A percentile compares a stretch with the other conserved stretches of the same genome.
phyloP scores from a whole-genome alignment of 1,284 basidiomycete genomes.

The Pascua guehoae region DNA sequence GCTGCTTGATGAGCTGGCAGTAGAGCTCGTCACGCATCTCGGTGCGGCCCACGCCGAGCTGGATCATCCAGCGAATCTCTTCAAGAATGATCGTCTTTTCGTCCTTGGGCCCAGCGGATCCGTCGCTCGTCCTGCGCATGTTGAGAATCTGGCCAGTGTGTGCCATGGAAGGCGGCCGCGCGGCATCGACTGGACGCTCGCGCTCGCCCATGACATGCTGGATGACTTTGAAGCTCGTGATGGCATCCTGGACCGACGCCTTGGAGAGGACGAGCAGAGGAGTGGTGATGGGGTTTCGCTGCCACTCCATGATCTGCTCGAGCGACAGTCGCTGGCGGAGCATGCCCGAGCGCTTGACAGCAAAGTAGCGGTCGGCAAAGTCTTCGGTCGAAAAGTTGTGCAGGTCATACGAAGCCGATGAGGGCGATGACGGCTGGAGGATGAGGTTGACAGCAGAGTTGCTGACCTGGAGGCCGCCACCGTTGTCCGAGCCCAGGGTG shows the following conservation, averaged over 20 bases:
- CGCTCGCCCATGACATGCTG: slow-evolving; percentile 89
- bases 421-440: slow-evolving; percentile 18
- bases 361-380: slow-evolving; percentile 80
- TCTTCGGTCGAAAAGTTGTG: slow-evolving; percentile 67
- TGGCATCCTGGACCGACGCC: slow-evolving; percentile 62
- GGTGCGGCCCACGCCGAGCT: slow-evolving; percentile 68
- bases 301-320: slow-evolving; percentile 82
- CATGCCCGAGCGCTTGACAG: slow-evolving; percentile 77
- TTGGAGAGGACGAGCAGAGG: slow-evolving; percentile 71
- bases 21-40: slow-evolving; percentile 89
- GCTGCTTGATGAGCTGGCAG: slow-evolving; percentile 85
- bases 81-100: slow-evolving; percentile 58
- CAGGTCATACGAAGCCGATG: slow-evolving; percentile 10
- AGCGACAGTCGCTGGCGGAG: slow-evolving; percentile 67
- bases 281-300: slow-evolving; percentile 67
- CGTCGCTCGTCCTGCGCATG: slow-evolving; percentile 8
- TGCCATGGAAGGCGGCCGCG: slow-evolving; percentile 6
- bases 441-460: slow-evolving; percentile 15
- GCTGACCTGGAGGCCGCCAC: not conserved
- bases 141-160: slow-evolving; percentile 7
- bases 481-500: slow-evolving; percentile 4
- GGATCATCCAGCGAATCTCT: slow-evolving; percentile 79
- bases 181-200: slow-evolving; percentile 54
- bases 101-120: slow-evolving; percentile 11
- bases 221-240: slow-evolving; percentile 79